Conservation (phyloP, 768 basidiomycete species). For the Clitopilus hobsonii region DNA sequence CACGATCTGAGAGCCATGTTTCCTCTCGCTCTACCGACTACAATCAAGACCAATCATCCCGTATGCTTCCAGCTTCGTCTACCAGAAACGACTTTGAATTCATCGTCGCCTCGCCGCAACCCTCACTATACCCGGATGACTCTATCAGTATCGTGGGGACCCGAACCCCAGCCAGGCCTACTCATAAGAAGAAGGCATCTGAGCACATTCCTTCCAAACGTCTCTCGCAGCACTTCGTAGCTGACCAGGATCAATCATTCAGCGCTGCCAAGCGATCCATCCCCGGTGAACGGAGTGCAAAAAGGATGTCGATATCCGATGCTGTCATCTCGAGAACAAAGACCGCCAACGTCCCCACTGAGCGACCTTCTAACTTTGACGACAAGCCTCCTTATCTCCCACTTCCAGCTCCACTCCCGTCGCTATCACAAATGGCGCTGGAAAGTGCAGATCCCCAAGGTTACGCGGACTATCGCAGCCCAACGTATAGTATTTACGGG, state of each 20-base stretch:
- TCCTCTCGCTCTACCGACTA: constrained; percentile 52
- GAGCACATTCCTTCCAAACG: not conserved
- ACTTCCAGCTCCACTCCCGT: constrained; percentile 69
- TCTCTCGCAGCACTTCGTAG: not conserved
- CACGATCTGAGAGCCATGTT: constrained; percentile 49
- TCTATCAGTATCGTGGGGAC: constrained; percentile 57
- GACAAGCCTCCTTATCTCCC: constrained; percentile 78
- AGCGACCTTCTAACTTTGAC: constrained; percentile 16
- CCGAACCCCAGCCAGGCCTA: constrained; percentile 14
- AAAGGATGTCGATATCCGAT: not conserved
- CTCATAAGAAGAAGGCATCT: constrained; percentile 6
- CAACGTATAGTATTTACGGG: constrained; percentile 81
- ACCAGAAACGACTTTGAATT: constrained; percentile 31
- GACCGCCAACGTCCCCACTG: not conserved
- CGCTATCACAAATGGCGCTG: constrained; percentile 73
- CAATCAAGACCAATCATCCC: constrained; percentile 51
- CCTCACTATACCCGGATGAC: constrained; percentile 69
- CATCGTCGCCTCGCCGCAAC: constrained; percentile 44
- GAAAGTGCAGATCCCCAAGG: constrained; percentile 57
- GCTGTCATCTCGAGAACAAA: not conserved
- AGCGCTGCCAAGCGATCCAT: constrained; percentile 31
- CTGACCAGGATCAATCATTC: constrained; percentile 21
- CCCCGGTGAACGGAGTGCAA: constrained; percentile 61
- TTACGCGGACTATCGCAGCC: constrained; percentile 66
- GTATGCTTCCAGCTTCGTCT: constrained; percentile 23